Evolutionary conservation across 495 filamentous ascomycete species (phyloP), one percentile per base, ranked within the genome.

Genomic region (Oleoguttula mirabilis): DNA sequence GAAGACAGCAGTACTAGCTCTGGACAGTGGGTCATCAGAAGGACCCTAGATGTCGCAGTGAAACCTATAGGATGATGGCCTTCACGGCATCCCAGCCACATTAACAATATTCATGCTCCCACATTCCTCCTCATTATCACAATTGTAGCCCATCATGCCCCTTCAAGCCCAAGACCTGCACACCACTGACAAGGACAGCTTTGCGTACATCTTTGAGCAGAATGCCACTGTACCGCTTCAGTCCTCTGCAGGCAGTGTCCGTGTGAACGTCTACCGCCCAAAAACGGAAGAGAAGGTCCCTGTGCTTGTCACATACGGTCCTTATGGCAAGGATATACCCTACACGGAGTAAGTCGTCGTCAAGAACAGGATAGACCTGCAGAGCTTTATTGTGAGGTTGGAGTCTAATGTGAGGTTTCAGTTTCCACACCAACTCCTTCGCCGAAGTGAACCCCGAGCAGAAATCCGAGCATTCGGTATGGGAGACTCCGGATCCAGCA

Each of bases 271-370:
- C 1, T 62, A 58, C 37, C 50, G 55, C 0, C 61, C 55, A 21
- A 60, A 57, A 28, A 35, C 41, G 10, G 41, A 37, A 7, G 43
- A 53, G 28, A 63, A 55, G 36, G 57, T 55, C 31, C 72, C 73
- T 1, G 71, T 72, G 0, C 51, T 77, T 0, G 63, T 72, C 2
- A 76, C 73, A 4, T 75, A 73, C 49, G 71, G 71, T 0, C 76
- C 78, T 1, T 82, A 82, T 48, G 78, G 76, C 10, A 80, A 82
- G 48, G 76, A 80, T 52, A 68, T 72, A 10, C 63, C 58, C 23
- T 75, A 73, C 52, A 21, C 36, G 27, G 39, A 43, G 39, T 43
- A 39, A 19, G 39, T 22, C 32, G 7, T 10, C 12, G n/a, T n/a
- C n/a, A n/a, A n/a, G n/a, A n/a, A n/a, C n/a, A n/a, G n/a, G n/a